These are phyloP conservation scores for Yamadazyma triangularis DNA, from an alignment of 1,139 yeast genomes.

Conservation along the genomic window DNA sequence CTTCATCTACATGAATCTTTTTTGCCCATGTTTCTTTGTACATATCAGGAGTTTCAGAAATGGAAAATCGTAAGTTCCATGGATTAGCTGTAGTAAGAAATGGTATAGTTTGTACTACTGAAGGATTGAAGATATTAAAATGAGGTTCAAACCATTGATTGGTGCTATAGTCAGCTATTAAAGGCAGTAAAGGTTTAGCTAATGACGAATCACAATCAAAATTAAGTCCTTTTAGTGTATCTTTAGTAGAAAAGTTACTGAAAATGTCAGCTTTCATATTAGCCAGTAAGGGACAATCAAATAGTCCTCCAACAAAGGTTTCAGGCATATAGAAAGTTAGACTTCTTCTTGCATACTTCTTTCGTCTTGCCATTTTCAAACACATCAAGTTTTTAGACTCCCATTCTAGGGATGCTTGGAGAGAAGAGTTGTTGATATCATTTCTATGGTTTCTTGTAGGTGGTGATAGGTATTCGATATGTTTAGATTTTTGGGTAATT, in stretches of 20 bases:
- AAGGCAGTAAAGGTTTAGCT: slow-evolving; percentile 51
- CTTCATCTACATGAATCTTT: slow-evolving; percentile 47
- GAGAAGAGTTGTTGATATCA: slow-evolving; percentile 18
- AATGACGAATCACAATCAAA: slow-evolving; percentile 31
- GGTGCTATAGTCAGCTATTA: slow-evolving; percentile 54
- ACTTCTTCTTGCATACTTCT: slow-evolving; percentile 50
- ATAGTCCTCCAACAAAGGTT: slow-evolving; percentile 65
- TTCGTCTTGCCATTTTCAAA: slow-evolving; percentile 60
- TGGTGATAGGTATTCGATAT: slow-evolving; percentile 25
- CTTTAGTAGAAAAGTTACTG: slow-evolving; percentile 11
- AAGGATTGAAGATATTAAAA: slow-evolving; percentile 18
- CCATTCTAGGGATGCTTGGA: slow-evolving; percentile 24
- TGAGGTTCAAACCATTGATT: slow-evolving; percentile 42
- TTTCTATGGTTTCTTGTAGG: slow-evolving; percentile 14
- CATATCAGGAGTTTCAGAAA: slow-evolving; percentile 24
- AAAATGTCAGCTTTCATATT: slow-evolving; percentile 17
- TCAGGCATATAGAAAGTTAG: slow-evolving; percentile 52
- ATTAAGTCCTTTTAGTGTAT: slow-evolving; percentile 16
- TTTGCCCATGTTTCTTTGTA: slow-evolving; percentile 43
- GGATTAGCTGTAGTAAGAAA: slow-evolving; percentile 50
- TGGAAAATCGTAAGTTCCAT: slow-evolving; percentile 39
- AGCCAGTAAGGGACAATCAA: slow-evolving; percentile 42
- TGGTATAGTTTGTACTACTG: slow-evolving; percentile 50
- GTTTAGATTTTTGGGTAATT: slow-evolving; percentile 14
- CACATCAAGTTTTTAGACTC: slow-evolving; percentile 40